Base-by-base conservation (phyloP, 192 early-diverging fungal species). In the Podila minutissima region DNA sequence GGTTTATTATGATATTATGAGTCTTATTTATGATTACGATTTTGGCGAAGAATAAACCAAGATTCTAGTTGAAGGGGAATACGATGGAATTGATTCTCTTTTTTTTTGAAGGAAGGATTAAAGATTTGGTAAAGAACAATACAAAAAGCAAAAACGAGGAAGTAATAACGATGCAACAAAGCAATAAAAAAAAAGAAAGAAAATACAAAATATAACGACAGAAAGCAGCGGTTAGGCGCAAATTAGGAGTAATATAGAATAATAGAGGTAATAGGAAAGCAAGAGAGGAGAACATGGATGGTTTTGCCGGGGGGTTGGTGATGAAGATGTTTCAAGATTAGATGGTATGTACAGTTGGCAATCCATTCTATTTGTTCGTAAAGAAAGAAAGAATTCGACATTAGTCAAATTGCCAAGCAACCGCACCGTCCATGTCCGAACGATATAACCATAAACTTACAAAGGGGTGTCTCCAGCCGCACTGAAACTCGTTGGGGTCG, bases 401-500 rank as follows among this genome's bases (percentile, higher is more conserved):
- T 59, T 31, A 49, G 60, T 61, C 12, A 53, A 24, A 15, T 50
- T 9, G 32, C 19, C 19, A 13, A 48, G 13, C 8, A 35, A 67
- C 64, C 35, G 28, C 20, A 28, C 3, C 24, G 10, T n/a, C 5
- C 13, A 53, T 17, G 20, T 7, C 17, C 0, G 19, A 20, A 22
- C 26, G 5, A 32, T 8, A 28, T 22, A 71, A 38, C 41, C 10
- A 66, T 0, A 37, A 35, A 86, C 87, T 86, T 84, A 86, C 85
- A 72, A 89, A 89, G 32, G 85, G 85, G 22, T 89, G 84, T 59
- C 88, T 74, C 88, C 88, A 89, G 15, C 86, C 86, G 69, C 88
- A 89, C 58, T 89, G 88, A 60, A 86, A 89, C 61, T 89, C 83
- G 61, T 83, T 74, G 66, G 83, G 83, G 46, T 81, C 75, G 60